Evolutionary conservation across 2,329 filamentous ascomycete species (phyloP).

Genomic region (Fusarium xyrophilum): DNA sequence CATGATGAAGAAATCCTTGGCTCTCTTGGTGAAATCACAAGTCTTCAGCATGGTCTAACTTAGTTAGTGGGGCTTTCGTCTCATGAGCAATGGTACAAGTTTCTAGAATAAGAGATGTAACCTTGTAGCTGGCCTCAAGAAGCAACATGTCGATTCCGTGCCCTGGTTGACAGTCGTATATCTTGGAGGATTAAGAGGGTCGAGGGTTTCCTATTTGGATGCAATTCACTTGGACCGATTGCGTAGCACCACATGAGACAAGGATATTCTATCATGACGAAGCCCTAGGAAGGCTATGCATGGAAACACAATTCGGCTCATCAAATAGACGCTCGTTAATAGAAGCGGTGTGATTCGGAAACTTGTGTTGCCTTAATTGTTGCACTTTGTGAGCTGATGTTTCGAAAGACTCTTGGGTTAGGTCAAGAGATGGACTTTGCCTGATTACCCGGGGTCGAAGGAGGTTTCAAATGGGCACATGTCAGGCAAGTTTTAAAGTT

Average conservation of each 20-base stretch:
- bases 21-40: neutral
- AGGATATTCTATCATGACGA: constrained; percentile 1
- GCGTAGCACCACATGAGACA: constrained; percentile 31
- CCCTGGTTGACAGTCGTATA: neutral
- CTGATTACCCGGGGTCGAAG: constrained; percentile 19
- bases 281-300: neutral
- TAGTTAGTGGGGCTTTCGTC: neutral
- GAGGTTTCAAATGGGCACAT: constrained; percentile 6
- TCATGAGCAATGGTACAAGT: neutral
- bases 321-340: neutral
- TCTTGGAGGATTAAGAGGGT: neutral
- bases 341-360: constrained; percentile 26
- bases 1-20: neutral
- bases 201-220: neutral
- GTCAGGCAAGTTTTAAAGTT: constrained; percentile 13
- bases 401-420: constrained; percentile 19
- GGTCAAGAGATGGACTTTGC: constrained; percentile 29
- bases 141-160: neutral
- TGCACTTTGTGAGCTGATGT: constrained; percentile 22
- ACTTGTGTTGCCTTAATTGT: constrained; percentile 5
- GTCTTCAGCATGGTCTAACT: neutral
- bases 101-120: neutral
- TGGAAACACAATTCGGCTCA: constrained; percentile 5
- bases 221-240: constrained; percentile 8
- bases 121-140: neutral